A percentile compares a stretch with the other conserved stretches of the same genome.
phyloP scores from a whole-genome alignment of 176 grass and related monocot species.

The Eleusine indica region DNA sequence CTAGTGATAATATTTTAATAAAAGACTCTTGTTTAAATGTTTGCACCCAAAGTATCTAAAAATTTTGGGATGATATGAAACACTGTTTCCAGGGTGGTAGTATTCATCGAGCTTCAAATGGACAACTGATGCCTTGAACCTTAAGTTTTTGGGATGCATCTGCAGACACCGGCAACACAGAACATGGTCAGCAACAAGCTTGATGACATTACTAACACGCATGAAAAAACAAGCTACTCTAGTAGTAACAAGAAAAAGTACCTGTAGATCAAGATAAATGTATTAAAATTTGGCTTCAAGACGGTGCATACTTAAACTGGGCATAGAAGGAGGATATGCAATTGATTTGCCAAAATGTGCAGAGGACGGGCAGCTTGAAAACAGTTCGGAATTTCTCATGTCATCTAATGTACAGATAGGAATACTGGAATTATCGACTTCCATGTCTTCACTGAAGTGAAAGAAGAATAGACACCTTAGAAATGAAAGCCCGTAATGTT shows the following conservation, averaged over 20 bases:
- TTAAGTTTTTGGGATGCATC: constrained; percentile 78
- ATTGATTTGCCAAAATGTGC: constrained; percentile 58
- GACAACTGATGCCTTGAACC: constrained; percentile 60
- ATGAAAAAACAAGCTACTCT: constrained; percentile 17
- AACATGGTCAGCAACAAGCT: constrained; percentile 27
- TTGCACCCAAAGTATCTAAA: too few relatives aligned
- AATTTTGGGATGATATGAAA: constrained; percentile 22
- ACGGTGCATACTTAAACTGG: constrained; percentile 71
- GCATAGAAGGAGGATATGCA: constrained; percentile 43
- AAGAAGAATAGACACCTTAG: constrained; percentile 78
- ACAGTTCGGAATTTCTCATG: constrained; percentile 61
- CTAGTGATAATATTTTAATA: too few relatives aligned
- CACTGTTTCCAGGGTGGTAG: constrained; percentile 46
- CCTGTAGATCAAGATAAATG: constrained; percentile 75
- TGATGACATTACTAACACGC: constrained; percentile 27
- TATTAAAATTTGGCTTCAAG: constrained; percentile 77
- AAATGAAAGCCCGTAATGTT: constrained; percentile 61
- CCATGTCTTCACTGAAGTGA: constrained; percentile 57
- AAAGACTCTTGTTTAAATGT: too few relatives aligned
- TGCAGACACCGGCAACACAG: constrained; percentile 55
- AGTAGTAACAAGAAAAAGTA: constrained; percentile 44
- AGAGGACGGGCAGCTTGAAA: constrained; percentile 71
- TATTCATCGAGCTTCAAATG: constrained; percentile 76
- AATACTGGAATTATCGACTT: constrained; percentile 32
- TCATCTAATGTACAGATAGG: constrained; percentile 33